Base-by-base conservation (phyloP, 139 green algal genomes). In the Helicosporidium sp. region DNA sequence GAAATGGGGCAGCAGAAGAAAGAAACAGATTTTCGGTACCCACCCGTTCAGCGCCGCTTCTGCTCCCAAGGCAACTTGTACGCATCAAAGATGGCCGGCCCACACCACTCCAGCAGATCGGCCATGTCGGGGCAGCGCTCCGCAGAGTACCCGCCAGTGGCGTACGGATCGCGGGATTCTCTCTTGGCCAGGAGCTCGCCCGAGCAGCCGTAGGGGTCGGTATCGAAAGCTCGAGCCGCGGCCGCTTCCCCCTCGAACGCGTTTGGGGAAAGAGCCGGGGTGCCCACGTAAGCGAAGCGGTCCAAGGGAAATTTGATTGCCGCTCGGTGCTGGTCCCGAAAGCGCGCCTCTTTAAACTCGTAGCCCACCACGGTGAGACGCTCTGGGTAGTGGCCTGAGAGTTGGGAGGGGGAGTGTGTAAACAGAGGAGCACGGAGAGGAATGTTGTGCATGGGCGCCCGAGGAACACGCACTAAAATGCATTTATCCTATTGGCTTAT, bases 291-390 rank as follows among this genome's bases (percentile, higher is more conserved):
- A 1, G 54, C 26, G 49, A 94, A 88, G 12, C 42, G 55, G 25
- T 62, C 46, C 2, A 22, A 15, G 2, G 83, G 81, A 41, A 75
- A 87, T 3, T 53, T 49, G 7, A 92, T 36, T 8, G 85, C 83
- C 1, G 48, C 51, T 0, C 75, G 56, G 61, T 94, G 84, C 42
- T 90, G 40, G 17, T 74, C 50, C 5, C 54, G 35, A 48, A 94
- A 94, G 6, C 84, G 65, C 5, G 54, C 34, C 26, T 70, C 43
- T 66, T 95, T 94, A 54, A 92, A 76, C 2, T 76, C 74, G 65
- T 93, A 95, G 43, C 75, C 76, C n/a, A 94, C 71, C 10, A 93
- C 73, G 1, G 70, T 78, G 27, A 94, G 53, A 27, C 62, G 49
- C 4, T 59, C 43, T 2, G 84, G 84, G 54, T 89, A 92, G 58